Evolutionary conservation across 192 early-diverging fungal species (phyloP), one percentile per base, ranked within the genome.

Genomic region (Gaertneriomyces sp.): DNA sequence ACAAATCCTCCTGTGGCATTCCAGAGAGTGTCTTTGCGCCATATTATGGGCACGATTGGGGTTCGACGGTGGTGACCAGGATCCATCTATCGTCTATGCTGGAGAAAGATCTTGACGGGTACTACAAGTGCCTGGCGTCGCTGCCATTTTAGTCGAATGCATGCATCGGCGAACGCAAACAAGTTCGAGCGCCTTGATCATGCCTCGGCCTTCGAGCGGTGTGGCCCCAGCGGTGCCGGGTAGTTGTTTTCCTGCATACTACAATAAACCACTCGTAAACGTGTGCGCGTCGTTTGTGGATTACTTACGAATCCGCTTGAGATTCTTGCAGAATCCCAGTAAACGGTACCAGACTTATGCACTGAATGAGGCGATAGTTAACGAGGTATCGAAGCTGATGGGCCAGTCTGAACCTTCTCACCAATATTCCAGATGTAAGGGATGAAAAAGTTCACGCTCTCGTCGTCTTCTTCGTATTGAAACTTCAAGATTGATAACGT

Each of bases 371-470:
- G 11, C 52, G 8, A 16, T 12, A 50, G 17, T 11, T 14, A 69
- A 53, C 17, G 47, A n/a, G 14, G 40, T 56, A 60, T 56, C 20
- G 39, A 56, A 19, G 4, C 12, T 11, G 12, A 51, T 16, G 8
- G n/a, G 11, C 33, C 16, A 45, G 46, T 14, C 16, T 6, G n/a
- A 38, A 47, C 17, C 25, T 44, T 50, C 66, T 49, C 20, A 73
- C 71, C 64, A 11, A 88, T 45, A 7, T 79, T 78, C 89, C 89
- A 91, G 3, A 87, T 79, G 67, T 88, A 90, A 10, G 88, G 87
- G 42, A 85, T 72, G 64, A 84, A 87, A 50, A 91, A 91, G 41
- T 81, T 71, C 53, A 73, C 73, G 5, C 81, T 72, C 43, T 83
- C 77, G 25, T 71, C 51, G 40, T 81, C 81, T 60, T 87, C 85